Evolutionary conservation across 2,329 filamentous ascomycete genomes (phyloP).

Genomic region (Cordyceps militaris): DNA sequence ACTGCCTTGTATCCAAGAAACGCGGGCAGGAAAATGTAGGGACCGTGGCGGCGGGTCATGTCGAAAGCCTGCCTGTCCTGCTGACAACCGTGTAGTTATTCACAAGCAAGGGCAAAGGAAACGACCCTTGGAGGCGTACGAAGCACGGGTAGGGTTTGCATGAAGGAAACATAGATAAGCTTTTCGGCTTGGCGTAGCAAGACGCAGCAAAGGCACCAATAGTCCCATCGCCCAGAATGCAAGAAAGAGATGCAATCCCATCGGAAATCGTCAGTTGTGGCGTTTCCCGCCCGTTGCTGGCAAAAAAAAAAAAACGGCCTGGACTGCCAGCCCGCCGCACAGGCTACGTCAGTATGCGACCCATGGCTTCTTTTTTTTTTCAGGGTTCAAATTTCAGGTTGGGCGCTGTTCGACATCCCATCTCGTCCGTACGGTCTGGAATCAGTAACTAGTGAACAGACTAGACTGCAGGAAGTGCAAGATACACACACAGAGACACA

Average conservation of each 20-base stretch:
- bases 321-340: background rate
- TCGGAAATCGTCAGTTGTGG: slow-evolving; percentile 10
- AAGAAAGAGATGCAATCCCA: slow-evolving; percentile 3
- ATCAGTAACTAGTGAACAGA: no score
- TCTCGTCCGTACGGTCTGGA: no score
- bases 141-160: no score
- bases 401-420: no score
- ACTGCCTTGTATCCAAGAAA: background rate
- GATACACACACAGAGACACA: no score
- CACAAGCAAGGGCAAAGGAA: background rate
- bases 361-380: no score
- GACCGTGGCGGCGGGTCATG: background rate
- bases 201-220: background rate
- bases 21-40: background rate
- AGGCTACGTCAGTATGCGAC: slow-evolving; percentile 1
- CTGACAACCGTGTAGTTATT: background rate
- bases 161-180: background rate
- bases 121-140: no score
- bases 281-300: background rate
- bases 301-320: slow-evolving; percentile 3
- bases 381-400: no score
- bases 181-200: background rate
- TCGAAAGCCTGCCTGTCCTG: background rate
- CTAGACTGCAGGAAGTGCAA: no score
- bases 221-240: background rate